Base-by-base conservation (phyloP, 306 rosid species). In the Vachellia pachyceras region DNA sequence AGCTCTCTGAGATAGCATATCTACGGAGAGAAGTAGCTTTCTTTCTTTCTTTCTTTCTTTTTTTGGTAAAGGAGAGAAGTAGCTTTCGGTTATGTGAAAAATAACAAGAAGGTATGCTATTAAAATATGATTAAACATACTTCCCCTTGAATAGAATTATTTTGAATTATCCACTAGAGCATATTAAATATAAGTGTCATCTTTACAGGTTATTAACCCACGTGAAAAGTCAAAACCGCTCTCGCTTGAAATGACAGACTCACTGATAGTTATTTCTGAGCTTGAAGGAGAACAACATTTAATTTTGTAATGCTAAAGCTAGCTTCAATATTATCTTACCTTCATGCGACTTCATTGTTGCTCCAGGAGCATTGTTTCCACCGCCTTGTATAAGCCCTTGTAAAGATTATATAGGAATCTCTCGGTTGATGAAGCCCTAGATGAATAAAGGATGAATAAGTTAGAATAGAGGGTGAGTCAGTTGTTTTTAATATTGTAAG, bases 221-320 rank as follows among this genome's bases (percentile, higher is more conserved):
- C 69, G 85, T 86, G 92, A 93, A 55, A 95, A 92, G 91, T 81
- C 90, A 23, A 93, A 92, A 85, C 96, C 91, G 15, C 96, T 95
- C 77, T 90, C 90, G 79, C 94, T 95, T 72, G 87, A 88, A 80
- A 54, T 85, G 87, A 89, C 92, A 6, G 98, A 95, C 72, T 91
- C 93, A 2, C 83, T 95, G 84, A 93, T 95, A 47, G 99, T 95
- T 75, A 92, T 95, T 82, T 95, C 99, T 29, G 98, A 95, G 85
- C 90, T 92, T 52, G 97, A 95, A 87, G 97, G 94, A 84, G 97
- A 92, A 82, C 97, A 91, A 40, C 97, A 97, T 11, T 74, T 91
- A 36, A 3, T 84, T 25, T 5, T 85, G 83, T 83, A 75, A 77
- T 75, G 58, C 15, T 49, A 18, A 70, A 65, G 72, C 63, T 65